These are phyloP conservation scores for Amaranthus tricolor DNA, from an alignment of 179 eudicot genomes.

Conservation along the genomic window DNA sequence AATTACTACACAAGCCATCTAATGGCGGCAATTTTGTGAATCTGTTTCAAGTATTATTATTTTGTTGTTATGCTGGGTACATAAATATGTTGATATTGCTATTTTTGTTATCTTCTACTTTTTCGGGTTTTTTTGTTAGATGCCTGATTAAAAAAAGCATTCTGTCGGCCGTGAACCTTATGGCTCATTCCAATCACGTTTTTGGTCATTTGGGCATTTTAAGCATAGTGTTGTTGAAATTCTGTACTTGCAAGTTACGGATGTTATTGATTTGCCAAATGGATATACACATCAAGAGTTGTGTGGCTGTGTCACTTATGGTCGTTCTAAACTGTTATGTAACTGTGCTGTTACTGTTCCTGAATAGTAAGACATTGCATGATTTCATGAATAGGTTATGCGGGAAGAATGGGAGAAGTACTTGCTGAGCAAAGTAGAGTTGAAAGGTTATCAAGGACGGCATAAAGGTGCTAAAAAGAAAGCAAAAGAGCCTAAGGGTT, in stretches of 20 bases:
- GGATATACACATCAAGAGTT: neutral
- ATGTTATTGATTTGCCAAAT: neutral
- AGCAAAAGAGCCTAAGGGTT: slow-evolving; percentile 77
- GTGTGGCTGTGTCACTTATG: neutral
- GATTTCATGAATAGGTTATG: slow-evolving; percentile 55
- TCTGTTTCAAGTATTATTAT: no score
- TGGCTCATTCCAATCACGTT: no score
- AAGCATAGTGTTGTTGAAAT: no score
- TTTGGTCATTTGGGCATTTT: no score
- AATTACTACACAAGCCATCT: no score
- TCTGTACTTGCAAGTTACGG: neutral
- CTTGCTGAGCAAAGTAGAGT: slow-evolving; percentile 83
- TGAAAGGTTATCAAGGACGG: slow-evolving; percentile 60
- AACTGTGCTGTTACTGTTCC: neutral
- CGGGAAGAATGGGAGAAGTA: slow-evolving; percentile 94
- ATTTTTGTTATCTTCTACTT: no score
- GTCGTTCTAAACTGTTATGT: neutral
- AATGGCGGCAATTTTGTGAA: no score
- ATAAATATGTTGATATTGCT: no score
- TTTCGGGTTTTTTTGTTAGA: no score
- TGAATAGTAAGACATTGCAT: slow-evolving; percentile 4
- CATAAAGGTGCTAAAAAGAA: slow-evolving; percentile 76
- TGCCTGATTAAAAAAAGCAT: no score
- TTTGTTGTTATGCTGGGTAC: no score
- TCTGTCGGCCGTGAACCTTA: no score